Percentiles rank a stretch among this genome's conserved stretches.
Conservation (phyloP, 2,329 filamentous ascomycete genomes). For the Epichloe bromicola region DNA sequence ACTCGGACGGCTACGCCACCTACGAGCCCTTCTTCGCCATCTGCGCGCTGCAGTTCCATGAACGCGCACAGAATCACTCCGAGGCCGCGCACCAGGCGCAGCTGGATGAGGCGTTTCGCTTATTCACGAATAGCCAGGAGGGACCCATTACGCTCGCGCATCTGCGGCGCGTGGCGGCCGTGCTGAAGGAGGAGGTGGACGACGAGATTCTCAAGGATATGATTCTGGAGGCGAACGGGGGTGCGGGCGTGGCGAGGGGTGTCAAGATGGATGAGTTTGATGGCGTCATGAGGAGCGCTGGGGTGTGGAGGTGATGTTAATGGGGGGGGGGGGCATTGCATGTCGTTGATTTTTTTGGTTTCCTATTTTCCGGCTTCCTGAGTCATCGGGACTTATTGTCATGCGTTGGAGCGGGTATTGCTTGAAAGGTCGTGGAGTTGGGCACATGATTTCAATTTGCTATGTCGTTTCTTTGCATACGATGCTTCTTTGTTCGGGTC, state of each 20-base stretch:
- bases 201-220: constrained; percentile 84
- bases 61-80: constrained; percentile 34
- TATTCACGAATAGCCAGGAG: constrained; percentile 53
- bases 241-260: constrained; percentile 54
- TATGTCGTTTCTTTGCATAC: not conserved
- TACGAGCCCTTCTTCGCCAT: constrained; percentile 79
- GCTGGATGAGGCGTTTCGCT: constrained; percentile 65
- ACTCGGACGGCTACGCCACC: constrained; percentile 60
- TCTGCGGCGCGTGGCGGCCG: constrained; percentile 63
- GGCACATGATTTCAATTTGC: no score
- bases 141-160: constrained; percentile 66
- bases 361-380: not conserved
- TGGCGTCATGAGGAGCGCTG: constrained; percentile 71
- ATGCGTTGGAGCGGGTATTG: no score
- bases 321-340: not conserved
- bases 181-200: constrained; percentile 71
- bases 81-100: constrained; percentile 48
- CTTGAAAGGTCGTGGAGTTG: no score
- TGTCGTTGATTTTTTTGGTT: not conserved
- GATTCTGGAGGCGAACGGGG: constrained; percentile 87
- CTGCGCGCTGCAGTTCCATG: constrained; percentile 73
- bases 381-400: no score
- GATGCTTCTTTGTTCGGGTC: no score
- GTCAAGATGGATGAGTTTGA: constrained; percentile 74
- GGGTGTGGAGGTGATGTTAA: constrained; percentile 57